Evolutionary conservation across 805 yeast species (phyloP).

Genomic region (Saccharomycopsis vini): DNA sequence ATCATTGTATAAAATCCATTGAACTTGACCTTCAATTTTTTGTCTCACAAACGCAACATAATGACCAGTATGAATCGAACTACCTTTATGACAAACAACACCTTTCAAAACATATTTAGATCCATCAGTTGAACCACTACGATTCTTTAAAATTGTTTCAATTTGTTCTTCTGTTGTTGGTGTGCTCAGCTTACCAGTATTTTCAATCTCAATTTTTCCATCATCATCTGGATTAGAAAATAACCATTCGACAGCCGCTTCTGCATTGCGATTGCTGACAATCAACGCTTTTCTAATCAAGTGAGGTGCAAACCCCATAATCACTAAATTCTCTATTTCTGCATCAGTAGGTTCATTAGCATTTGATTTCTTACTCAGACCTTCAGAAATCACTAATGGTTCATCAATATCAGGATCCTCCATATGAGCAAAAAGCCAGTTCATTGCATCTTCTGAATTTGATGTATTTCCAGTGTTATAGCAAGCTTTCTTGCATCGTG

Average conservation of each 20-base stretch:
- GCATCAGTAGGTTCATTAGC: slow-evolving; percentile 27
- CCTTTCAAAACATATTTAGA: slow-evolving; percentile 43
- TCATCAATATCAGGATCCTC: slow-evolving; percentile 74
- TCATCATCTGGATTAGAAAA: slow-evolving; percentile 74
- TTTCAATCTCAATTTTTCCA: slow-evolving; percentile 38
- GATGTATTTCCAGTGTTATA: slow-evolving; percentile 58
- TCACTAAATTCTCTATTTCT: slow-evolving; percentile 38
- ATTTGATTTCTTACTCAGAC: slow-evolving; percentile 10
- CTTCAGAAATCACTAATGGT: slow-evolving; percentile 36
- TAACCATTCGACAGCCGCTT: slow-evolving; percentile 85
- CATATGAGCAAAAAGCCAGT: slow-evolving; percentile 84
- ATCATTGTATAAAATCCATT: slow-evolving; percentile 81
- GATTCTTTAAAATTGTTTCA: slow-evolving; percentile 2
- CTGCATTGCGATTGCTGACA: slow-evolving; percentile 50
- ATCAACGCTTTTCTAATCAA: slow-evolving; percentile 68
- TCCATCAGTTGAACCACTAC: slow-evolving; percentile 20
- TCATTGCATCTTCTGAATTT: slow-evolving; percentile 65
- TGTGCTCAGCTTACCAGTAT: slow-evolving; percentile 10
- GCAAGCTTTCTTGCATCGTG: slow-evolving; percentile 57
- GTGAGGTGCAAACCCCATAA: slow-evolving; percentile 71
- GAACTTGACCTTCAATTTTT: slow-evolving; percentile 28
- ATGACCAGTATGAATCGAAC: slow-evolving; percentile 86
- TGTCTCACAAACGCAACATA: slow-evolving; percentile 70
- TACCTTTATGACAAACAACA: slow-evolving; percentile 82
- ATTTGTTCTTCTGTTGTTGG: slow-evolving; percentile 16